These are phyloP conservation scores for Corynascus novoguineensis DNA, from an alignment of 495 filamentous ascomycete genomes.

Conservation along the genomic window DNA sequence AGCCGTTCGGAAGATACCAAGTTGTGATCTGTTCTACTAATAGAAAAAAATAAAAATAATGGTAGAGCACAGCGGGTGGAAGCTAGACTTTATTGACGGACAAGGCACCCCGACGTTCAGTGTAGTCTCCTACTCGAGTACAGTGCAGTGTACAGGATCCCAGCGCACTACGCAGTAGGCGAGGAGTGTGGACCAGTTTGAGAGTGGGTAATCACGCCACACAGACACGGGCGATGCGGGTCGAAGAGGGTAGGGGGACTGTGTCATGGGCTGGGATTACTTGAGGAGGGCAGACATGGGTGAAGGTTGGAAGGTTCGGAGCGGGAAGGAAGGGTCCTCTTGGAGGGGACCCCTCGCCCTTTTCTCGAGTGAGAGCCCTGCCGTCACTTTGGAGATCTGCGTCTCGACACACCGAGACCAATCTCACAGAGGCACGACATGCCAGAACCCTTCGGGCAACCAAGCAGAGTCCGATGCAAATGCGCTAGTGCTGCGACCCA, in stretches of 20 bases:
- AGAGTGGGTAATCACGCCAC: background rate
- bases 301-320: background rate
- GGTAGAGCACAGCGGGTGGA: slow-evolving; percentile 5
- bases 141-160: too few species aligned
- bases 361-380: too few species aligned
- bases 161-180: slow-evolving; percentile 18
- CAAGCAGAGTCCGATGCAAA: too few species aligned
- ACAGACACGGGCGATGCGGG: background rate
- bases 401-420: slow-evolving; percentile 2
- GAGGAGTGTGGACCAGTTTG: slow-evolving; percentile 1
- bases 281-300: background rate
- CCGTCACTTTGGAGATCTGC: slow-evolving; percentile 13
- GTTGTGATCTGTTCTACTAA: background rate
- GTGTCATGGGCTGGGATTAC: too few species aligned
- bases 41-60: slow-evolving; percentile 1
- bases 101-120: slow-evolving; percentile 4
- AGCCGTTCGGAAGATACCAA: slow-evolving; percentile 16
- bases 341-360: background rate
- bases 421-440: slow-evolving; percentile 9
- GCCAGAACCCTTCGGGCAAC: background rate
- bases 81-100: slow-evolving; percentile 25
- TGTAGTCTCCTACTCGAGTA: too few species aligned
- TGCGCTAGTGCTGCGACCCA: background rate
- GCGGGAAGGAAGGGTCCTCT: slow-evolving; percentile 1
- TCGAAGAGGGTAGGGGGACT: background rate